A percentile compares a stretch with the other conserved stretches of the same genome.
These are phyloP conservation scores for Aspergillus tubingensis DNA, from an alignment of 2,329 filamentous ascomycete genomes.

Conservation along the genomic window DNA sequence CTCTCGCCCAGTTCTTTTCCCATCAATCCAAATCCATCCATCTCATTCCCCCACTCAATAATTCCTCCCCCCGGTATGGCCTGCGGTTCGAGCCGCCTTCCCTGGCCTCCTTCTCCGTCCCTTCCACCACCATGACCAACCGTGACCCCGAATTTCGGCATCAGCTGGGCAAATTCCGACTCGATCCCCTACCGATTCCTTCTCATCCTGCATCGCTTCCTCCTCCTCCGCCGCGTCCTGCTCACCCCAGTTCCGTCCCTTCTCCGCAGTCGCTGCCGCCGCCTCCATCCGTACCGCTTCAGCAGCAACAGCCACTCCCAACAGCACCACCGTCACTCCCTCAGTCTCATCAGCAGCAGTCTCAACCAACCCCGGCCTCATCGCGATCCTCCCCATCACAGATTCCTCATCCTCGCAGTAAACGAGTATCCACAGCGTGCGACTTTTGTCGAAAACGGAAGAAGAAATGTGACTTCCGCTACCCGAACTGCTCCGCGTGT, in stretches of 20 bases:
- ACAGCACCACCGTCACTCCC: background rate
- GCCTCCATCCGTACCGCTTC: background rate
- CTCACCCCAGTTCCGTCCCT: background rate
- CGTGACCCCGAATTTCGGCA: constrained; percentile 26
- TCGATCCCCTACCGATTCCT: constrained; percentile 17
- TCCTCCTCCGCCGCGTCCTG: background rate
- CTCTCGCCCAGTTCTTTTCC: too few species aligned
- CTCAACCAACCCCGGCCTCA: background rate
- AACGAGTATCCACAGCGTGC: constrained; percentile 44
- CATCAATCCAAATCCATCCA: background rate
- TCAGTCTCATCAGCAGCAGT: background rate
- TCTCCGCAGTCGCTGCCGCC: constrained; percentile 3
- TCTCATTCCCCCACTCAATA: constrained; percentile 19
- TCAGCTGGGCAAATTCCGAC: constrained; percentile 27
- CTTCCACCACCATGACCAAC: constrained; percentile 22
- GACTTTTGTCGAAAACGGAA: constrained; percentile 45
- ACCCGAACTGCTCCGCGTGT: constrained; percentile 44
- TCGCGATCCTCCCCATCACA: constrained; percentile 12
- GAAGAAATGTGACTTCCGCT: constrained; percentile 46
- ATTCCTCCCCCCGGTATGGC: constrained; percentile 25
- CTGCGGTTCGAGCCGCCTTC: constrained; percentile 33
- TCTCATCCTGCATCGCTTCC: constrained; percentile 4
- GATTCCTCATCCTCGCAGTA: constrained; percentile 25
- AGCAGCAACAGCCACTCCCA: background rate
- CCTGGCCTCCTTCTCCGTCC: constrained; percentile 17